phyloP scores from a whole-genome alignment of 306 rosid genomes.

The Datisca glomerata region DNA sequence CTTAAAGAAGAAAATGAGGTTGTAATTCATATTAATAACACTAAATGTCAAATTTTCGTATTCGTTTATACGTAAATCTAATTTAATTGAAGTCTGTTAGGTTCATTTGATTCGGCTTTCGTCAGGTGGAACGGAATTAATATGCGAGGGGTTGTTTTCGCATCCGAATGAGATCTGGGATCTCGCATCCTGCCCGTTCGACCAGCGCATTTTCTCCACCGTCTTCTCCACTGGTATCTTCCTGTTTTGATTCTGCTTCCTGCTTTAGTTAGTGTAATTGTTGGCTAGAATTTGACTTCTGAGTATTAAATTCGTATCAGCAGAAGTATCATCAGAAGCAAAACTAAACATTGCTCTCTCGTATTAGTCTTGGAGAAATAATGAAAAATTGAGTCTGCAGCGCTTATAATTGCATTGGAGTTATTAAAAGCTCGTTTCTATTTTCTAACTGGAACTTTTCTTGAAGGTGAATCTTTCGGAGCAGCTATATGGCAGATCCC shows the following conservation, averaged over 20 bases:
- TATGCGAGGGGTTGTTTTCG: constrained; percentile 95
- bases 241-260: background rate
- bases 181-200: constrained; percentile 89
- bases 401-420: too few species aligned
- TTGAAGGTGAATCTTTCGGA: constrained; percentile 73
- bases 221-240: constrained; percentile 70
- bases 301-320: too few species aligned
- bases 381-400: too few species aligned
- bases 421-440: too few species aligned
- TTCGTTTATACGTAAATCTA: constrained; percentile 13
- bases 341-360: too few species aligned
- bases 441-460: constrained; percentile 23
- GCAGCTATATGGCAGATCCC: constrained; percentile 99
- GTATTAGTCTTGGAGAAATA: too few species aligned
- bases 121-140: constrained; percentile 72
- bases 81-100: constrained; percentile 24
- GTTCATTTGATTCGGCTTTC: constrained; percentile 94
- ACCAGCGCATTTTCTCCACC: constrained; percentile 94
- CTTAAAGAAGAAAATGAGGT: constrained; percentile 99
- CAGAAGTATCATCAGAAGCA: too few species aligned
- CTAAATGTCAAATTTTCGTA: background rate
- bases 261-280: too few species aligned
- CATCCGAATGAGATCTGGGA: constrained; percentile 99
- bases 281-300: too few species aligned
- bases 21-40: too few species aligned